Percentiles rank a stretch among this genome's conserved stretches.
Evolutionary conservation across 2,329 filamentous ascomycete species (phyloP).

Genomic region (Calycina marina): DNA sequence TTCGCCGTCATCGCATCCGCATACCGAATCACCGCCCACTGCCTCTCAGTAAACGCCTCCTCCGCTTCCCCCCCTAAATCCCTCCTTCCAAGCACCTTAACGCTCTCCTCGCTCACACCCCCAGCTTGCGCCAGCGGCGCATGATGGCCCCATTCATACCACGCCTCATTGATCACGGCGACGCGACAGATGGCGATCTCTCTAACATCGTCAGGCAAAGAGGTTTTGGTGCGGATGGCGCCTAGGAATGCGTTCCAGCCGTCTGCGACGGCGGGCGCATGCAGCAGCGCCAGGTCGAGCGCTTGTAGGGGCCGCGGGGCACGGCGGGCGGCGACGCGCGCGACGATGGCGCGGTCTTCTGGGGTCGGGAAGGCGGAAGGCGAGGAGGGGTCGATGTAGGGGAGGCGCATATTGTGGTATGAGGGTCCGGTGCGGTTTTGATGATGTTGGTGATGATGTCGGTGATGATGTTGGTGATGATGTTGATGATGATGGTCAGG

Average conservation of each 20-base stretch:
- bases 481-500: too few relatives aligned
- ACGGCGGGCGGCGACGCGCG: constrained; percentile 50
- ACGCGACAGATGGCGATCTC: constrained; percentile 73
- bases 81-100: constrained; percentile 12
- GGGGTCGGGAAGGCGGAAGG: constrained; percentile 7
- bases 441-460: too few relatives aligned
- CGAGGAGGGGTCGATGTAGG: constrained; percentile 35
- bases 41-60: constrained; percentile 35
- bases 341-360: constrained; percentile 33
- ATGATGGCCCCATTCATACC: constrained; percentile 77
- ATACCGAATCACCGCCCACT: constrained; percentile 57
- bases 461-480: too few relatives aligned
- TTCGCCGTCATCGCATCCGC: constrained; percentile 73
- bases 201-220: constrained; percentile 39
- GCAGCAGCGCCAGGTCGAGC: constrained; percentile 63
- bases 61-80: constrained; percentile 20
- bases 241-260: constrained; percentile 62
- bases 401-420: constrained; percentile 52
- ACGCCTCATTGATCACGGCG: constrained; percentile 64
- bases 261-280: constrained; percentile 59
- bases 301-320: constrained; percentile 55
- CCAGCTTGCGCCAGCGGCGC: constrained; percentile 37
- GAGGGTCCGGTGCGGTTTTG: constrained; percentile 4
- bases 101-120: constrained; percentile 17
- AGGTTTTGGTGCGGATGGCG: constrained; percentile 40